A percentile compares a stretch with the other conserved stretches of the same genome.
Evolutionary conservation across 306 rosid species (phyloP).

Genomic region (Begonia masoniana): DNA sequence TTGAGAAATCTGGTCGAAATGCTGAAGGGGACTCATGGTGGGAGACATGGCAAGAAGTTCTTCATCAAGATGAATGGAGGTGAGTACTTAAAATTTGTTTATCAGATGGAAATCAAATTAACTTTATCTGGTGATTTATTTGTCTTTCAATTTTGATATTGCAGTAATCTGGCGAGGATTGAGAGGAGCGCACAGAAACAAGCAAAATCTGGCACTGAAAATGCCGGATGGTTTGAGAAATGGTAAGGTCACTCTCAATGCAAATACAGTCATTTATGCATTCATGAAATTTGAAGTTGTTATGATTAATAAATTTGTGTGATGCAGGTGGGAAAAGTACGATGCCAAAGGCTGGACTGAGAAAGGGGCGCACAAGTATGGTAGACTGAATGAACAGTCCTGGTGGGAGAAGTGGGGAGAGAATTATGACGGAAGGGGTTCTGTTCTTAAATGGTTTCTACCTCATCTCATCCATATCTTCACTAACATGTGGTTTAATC

Average conservation of each 20-base stretch:
- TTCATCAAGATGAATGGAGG: constrained; percentile 99
- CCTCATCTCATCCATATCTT: constrained; percentile 11
- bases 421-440: constrained; percentile 92
- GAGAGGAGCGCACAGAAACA: constrained; percentile 98
- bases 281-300: constrained; percentile 1
- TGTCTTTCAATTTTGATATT: constrained; percentile 19
- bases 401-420: constrained; percentile 99
- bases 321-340: constrained; percentile 89
- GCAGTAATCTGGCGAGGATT: constrained; percentile 83
- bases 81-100: constrained; percentile 7
- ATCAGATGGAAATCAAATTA: too few species aligned
- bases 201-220: constrained; percentile 93
- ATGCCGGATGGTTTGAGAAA: constrained; percentile 97
- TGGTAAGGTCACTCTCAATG: constrained; percentile 44
- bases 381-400: constrained; percentile 91
- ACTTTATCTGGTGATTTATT: background rate
- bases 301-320: constrained; percentile 11
- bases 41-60: constrained; percentile 99
- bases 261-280: background rate
- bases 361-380: constrained; percentile 94
- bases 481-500: too few species aligned
- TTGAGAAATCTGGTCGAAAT: constrained; percentile 92
- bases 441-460: constrained; percentile 88
- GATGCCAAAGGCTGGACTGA: constrained; percentile 99
- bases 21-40: constrained; percentile 96